These are phyloP conservation scores for Croton laevigatus DNA, from an alignment of 441 rosid species.

Conservation along the genomic window DNA sequence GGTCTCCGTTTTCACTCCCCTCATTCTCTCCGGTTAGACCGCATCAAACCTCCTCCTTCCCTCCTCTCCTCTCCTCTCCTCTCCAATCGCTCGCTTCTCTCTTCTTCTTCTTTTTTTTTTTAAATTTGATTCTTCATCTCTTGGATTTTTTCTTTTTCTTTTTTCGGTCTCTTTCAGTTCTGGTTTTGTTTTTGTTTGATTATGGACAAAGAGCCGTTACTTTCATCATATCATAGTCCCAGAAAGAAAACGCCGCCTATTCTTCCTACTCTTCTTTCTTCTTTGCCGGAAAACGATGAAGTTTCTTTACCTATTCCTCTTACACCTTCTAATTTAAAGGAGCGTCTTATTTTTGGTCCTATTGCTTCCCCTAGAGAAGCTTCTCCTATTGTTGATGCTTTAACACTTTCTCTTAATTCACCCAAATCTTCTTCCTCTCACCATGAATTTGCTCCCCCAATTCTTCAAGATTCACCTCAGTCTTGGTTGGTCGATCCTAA, in stretches of 20 bases:
- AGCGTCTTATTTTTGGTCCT: constrained; percentile 77
- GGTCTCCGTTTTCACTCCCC: not conserved
- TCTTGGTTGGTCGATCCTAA: constrained; percentile 42
- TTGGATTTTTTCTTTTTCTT: not conserved
- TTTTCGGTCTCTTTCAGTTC: too few relatives aligned
- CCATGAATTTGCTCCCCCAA: constrained; percentile 18
- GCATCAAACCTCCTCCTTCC: not conserved
- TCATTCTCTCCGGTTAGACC: not conserved
- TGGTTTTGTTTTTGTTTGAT: too few relatives aligned
- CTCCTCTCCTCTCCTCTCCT: too few relatives aligned
- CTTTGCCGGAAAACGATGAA: constrained; percentile 72
- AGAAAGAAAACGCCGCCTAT: constrained; percentile 27
- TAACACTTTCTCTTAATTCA: constrained; percentile 37
- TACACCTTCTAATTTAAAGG: constrained; percentile 70
- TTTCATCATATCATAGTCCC: constrained; percentile 37
- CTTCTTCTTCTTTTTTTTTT: not conserved
- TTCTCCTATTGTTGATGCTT: constrained; percentile 44
- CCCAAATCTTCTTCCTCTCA: constrained; percentile 29
- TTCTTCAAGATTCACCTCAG: constrained; percentile 22
- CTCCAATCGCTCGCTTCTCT: not conserved
- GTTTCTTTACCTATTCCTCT: constrained; percentile 55
- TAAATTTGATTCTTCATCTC: not conserved
- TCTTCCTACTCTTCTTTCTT: constrained; percentile 33
- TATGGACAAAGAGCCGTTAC: constrained; percentile 63
- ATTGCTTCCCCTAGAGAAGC: constrained; percentile 27